A percentile compares a stretch with the other conserved stretches of the same genome.
phyloP scores from a whole-genome alignment of 768 basidiomycete species.

The Boletus coccyginus region DNA sequence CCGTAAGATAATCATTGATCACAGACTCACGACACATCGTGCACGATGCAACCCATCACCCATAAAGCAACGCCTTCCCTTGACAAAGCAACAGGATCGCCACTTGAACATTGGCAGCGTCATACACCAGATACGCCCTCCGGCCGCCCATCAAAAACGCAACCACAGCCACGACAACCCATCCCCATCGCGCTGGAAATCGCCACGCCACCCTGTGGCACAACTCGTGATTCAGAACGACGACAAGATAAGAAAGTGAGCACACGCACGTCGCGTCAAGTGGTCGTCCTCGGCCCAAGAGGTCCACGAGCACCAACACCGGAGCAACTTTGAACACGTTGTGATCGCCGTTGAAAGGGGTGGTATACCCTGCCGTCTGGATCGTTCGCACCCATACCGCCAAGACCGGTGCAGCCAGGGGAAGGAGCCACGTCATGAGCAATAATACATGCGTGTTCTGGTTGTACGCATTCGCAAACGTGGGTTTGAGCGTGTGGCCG shows the following conservation, averaged over 20 bases:
- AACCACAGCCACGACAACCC: conserved; percentile 45
- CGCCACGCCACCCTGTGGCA: conserved; percentile 9
- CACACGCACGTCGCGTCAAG: conserved; percentile 40
- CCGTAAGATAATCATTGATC: no score
- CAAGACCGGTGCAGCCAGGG: conserved; percentile 71
- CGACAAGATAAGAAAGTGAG: neutral
- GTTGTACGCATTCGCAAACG: conserved; percentile 34
- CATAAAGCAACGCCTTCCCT: conserved; percentile 1
- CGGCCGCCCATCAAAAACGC: conserved; percentile 71
- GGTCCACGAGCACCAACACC: conserved; percentile 62
- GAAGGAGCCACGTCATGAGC: conserved; percentile 79
- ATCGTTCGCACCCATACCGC: conserved; percentile 90
- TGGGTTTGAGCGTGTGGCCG: neutral
- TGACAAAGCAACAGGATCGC: conserved; percentile 10
- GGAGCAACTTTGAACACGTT: conserved; percentile 63
- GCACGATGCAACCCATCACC: neutral
- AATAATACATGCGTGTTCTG: conserved; percentile 64
- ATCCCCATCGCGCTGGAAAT: conserved; percentile 47
- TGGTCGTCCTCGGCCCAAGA: conserved; percentile 50
- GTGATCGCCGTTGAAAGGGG: conserved; percentile 83
- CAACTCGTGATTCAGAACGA: neutral
- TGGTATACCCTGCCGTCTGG: conserved; percentile 71
- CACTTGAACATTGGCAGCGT: conserved; percentile 46
- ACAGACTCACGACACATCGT: neutral
- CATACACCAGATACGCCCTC: conserved; percentile 63